Percentiles rank a stretch among this genome's conserved stretches.
Conservation (phyloP, 2,329 filamentous ascomycete species). For the Endoconidiophora laricicola region DNA sequence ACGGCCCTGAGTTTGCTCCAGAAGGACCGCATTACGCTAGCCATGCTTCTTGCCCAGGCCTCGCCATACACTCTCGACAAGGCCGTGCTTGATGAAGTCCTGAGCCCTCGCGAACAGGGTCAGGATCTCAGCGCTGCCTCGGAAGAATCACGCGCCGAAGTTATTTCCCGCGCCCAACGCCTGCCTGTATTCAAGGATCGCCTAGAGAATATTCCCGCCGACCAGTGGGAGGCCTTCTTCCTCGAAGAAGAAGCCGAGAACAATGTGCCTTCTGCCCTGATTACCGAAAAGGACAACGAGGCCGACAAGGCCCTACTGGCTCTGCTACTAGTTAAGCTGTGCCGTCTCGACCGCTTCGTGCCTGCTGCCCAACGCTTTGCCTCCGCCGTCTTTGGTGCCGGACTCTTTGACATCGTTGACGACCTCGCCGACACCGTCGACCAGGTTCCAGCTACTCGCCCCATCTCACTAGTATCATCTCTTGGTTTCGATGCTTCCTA, state of each 20-base stretch:
- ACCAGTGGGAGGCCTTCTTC: slow-evolving; percentile 69
- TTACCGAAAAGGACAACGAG: slow-evolving; percentile 36
- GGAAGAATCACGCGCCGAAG: slow-evolving; percentile 37
- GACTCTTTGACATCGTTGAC: slow-evolving; percentile 67
- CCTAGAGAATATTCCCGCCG: slow-evolving; percentile 42
- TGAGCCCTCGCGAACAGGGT: slow-evolving; percentile 62
- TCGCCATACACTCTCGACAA: slow-evolving; percentile 96
- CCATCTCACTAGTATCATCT: slow-evolving; percentile 83
- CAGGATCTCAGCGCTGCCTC: slow-evolving; percentile 47
- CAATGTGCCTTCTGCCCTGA: slow-evolving; percentile 60
- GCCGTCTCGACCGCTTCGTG: slow-evolving; percentile 88
- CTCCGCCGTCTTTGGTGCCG: slow-evolving; percentile 63
- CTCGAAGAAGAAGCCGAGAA: slow-evolving; percentile 75
- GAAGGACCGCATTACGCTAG: slow-evolving; percentile 84
- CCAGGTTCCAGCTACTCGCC: slow-evolving; percentile 68
- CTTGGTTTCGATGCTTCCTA: slow-evolving; percentile 97
- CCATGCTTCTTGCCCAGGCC: slow-evolving; percentile 86
- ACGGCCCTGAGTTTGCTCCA: slow-evolving; percentile 88
- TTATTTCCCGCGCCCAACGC: slow-evolving; percentile 50
- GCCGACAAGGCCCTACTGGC: slow-evolving; percentile 63
- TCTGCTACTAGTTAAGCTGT: slow-evolving; percentile 83
- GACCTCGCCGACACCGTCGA: slow-evolving; percentile 74
- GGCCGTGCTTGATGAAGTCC: slow-evolving; percentile 65
- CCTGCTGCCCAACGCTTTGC: slow-evolving; percentile 88
- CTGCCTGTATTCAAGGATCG: slow-evolving; percentile 58